phyloP scores from a whole-genome alignment of 2,329 filamentous ascomycete genomes.

The Thermothelomyces thermophilus region DNA sequence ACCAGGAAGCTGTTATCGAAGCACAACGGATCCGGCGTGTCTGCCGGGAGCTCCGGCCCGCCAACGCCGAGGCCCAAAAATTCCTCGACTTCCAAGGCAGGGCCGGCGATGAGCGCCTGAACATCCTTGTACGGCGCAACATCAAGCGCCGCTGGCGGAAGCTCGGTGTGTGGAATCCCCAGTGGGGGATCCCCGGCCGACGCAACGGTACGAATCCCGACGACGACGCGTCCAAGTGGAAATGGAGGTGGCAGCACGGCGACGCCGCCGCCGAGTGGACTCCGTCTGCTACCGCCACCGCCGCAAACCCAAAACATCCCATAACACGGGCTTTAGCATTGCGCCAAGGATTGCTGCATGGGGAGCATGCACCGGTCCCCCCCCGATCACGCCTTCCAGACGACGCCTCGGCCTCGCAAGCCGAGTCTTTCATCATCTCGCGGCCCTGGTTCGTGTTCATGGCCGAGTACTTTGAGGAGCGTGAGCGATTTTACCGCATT shows the following conservation, averaged over 20 bases:
- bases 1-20: background rate
- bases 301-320: background rate
- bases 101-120: background rate
- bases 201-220: background rate
- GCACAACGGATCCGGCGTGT: background rate
- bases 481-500: background rate
- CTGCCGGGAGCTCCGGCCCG: too few species aligned
- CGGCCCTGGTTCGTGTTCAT: conserved; percentile 5
- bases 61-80: too few species aligned
- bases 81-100: background rate
- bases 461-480: background rate
- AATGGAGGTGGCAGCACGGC: conserved; percentile 14
- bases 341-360: background rate
- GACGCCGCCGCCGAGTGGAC: too few species aligned
- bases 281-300: background rate
- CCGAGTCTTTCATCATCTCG: conserved; percentile 13
- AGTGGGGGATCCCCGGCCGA: conserved; percentile 9
- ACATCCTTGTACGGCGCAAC: conserved; percentile 4
- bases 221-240: background rate
- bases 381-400: background rate
- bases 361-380: background rate
- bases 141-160: conserved; percentile 9
- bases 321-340: background rate
- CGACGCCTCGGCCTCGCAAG: background rate
- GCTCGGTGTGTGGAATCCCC: conserved; percentile 12